Evolutionary conservation across 345 rosid species (phyloP).

Genomic region (Sonneratia alba): DNA sequence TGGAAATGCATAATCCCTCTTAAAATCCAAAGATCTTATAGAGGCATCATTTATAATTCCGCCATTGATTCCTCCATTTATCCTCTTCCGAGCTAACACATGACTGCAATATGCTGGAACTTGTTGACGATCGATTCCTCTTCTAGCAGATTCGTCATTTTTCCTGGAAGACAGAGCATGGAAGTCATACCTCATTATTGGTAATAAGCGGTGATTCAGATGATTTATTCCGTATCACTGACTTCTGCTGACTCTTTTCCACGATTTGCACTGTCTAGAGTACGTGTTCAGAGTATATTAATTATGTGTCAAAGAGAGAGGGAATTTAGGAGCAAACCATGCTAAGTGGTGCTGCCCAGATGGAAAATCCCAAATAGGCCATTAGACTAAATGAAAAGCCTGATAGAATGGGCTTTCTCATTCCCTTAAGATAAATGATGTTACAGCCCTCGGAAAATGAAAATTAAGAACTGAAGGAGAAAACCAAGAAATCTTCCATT

Average conservation of each 20-base stretch:
- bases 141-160: slow-evolving; percentile 31
- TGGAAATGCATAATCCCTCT: slow-evolving; percentile 65
- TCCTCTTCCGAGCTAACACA: slow-evolving; percentile 66
- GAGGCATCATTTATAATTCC: slow-evolving; percentile 70
- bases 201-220: neutral
- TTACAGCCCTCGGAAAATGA: neutral
- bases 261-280: neutral
- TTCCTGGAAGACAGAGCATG: slow-evolving; percentile 29
- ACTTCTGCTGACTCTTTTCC: neutral
- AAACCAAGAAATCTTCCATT: neutral
- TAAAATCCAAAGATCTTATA: slow-evolving; percentile 61
- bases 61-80: slow-evolving; percentile 84
- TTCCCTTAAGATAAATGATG: neutral
- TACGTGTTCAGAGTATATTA: neutral
- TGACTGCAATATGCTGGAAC: slow-evolving; percentile 48
- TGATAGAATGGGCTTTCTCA: neutral
- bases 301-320: neutral
- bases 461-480: neutral
- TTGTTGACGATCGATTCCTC: slow-evolving; percentile 41
- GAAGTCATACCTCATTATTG: neutral
- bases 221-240: neutral
- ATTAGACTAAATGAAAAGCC: neutral
- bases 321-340: neutral
- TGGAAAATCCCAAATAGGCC: neutral
- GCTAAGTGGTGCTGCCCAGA: neutral